phyloP scores from a whole-genome alignment of 805 yeast genomes.

The Starmerella potacharoeniae region DNA sequence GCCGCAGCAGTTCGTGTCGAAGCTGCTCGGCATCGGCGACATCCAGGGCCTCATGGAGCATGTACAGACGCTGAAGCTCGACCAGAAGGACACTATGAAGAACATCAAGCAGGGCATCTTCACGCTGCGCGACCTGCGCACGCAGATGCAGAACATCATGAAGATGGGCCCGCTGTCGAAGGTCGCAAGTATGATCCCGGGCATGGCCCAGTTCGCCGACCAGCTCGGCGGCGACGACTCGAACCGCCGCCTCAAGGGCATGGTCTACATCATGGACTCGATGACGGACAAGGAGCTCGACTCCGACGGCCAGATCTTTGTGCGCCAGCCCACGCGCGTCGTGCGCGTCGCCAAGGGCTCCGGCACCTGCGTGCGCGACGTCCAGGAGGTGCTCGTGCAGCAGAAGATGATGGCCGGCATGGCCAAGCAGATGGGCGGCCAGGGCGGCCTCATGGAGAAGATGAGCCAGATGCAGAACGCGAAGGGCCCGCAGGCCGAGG shows the following conservation, averaged over 20 bases:
- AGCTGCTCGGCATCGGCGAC: conserved; percentile 89
- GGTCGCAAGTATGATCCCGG: conserved; percentile 92
- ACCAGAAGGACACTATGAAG: conserved; percentile 75
- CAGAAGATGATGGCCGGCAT: conserved; percentile 88
- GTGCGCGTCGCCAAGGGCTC: conserved; percentile 89
- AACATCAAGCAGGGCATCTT: conserved; percentile 91
- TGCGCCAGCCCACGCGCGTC: conserved; percentile 71
- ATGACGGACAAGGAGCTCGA: conserved; percentile 90
- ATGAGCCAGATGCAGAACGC: conserved; percentile 29
- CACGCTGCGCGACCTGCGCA: conserved; percentile 80
- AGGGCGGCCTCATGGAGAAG: conserved; percentile 42
- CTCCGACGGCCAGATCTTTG: conserved; percentile 73
- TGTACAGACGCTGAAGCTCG: conserved; percentile 74
- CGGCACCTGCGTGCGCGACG: conserved; percentile 85
- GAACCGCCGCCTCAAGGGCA: conserved; percentile 65
- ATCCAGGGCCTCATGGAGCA: conserved; percentile 89
- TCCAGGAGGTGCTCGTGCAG: conserved; percentile 82
- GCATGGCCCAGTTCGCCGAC: conserved; percentile 70
- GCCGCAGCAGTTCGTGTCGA: conserved; percentile 82
- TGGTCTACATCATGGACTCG: conserved; percentile 88
- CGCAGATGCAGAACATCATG: conserved; percentile 88
- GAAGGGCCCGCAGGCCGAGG: conserved; percentile 35
- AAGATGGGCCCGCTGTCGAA: conserved; percentile 95
- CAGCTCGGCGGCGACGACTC: conserved; percentile 91
- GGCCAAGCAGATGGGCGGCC: conserved; percentile 60